phyloP scores from a whole-genome alignment of 306 rosid species.

The Prunus salicina region DNA sequence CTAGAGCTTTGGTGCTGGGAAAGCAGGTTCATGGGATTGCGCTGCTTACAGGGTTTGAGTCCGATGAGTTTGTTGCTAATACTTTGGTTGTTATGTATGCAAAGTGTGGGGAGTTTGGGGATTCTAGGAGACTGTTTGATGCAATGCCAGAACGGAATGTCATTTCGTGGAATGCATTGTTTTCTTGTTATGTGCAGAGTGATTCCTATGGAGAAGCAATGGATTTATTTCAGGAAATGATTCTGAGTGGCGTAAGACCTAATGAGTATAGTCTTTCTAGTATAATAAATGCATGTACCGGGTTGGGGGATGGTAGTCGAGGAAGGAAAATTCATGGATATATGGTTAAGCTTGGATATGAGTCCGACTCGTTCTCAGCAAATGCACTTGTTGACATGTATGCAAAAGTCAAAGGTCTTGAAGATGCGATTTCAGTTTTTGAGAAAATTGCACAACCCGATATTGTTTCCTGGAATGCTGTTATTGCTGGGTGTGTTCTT shows the following conservation, averaged over 20 bases:
- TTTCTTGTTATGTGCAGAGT: constrained; percentile 71
- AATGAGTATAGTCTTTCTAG: constrained; percentile 79
- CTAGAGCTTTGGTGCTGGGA: constrained; percentile 51
- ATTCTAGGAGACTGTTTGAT: constrained; percentile 60
- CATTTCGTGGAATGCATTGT: constrained; percentile 76
- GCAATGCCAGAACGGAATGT: constrained; percentile 48
- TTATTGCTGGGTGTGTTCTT: constrained; percentile 79
- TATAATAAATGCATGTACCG: constrained; percentile 65
- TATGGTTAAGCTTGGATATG: constrained; percentile 66
- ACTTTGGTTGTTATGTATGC: constrained; percentile 87
- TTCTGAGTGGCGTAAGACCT: constrained; percentile 56
- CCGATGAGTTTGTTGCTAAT: constrained; percentile 71
- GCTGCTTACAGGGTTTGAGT: constrained; percentile 64
- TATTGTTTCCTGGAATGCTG: constrained; percentile 89
- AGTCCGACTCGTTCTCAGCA: constrained; percentile 58
- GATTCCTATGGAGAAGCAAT: constrained; percentile 48
- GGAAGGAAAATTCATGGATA: constrained; percentile 54
- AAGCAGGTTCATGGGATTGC: constrained; percentile 61
- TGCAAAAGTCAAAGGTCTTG: constrained; percentile 57
- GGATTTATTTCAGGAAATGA: constrained; percentile 63
- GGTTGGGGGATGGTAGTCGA: constrained; percentile 40
- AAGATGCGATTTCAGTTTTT: constrained; percentile 55
- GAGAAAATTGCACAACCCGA: constrained; percentile 56
- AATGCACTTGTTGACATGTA: constrained; percentile 92
- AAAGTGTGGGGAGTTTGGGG: constrained; percentile 60